phyloP scores from a whole-genome alignment of 805 yeast species.

The Sugiyamaella lignohabitans region DNA sequence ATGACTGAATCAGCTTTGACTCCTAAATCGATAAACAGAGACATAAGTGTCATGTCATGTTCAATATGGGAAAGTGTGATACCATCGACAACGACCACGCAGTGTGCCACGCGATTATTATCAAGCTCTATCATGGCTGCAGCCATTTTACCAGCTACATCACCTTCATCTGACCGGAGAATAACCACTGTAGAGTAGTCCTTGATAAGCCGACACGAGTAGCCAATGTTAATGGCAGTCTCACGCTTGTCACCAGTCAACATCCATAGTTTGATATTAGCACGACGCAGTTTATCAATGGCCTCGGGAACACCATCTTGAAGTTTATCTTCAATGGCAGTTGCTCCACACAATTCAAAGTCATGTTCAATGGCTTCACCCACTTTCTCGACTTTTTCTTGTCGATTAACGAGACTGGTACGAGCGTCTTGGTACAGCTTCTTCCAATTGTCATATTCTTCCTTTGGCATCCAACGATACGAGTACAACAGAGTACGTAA shows the following conservation, averaged over 20 bases:
- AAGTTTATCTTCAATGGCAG: slow-evolving; percentile 94
- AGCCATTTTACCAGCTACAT: slow-evolving; percentile 59
- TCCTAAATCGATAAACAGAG: slow-evolving; percentile 77
- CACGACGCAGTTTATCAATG: slow-evolving; percentile 82
- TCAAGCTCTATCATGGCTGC: slow-evolving; percentile 70
- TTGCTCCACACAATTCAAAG: slow-evolving; percentile 77
- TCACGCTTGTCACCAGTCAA: slow-evolving; percentile 96
- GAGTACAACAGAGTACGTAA: slow-evolving; percentile 82
- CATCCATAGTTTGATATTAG: slow-evolving; percentile 97
- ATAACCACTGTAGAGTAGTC: slow-evolving; percentile 86
- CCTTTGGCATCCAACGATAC: slow-evolving; percentile 58
- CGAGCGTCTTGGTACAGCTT: slow-evolving; percentile 65
- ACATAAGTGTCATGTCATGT: slow-evolving; percentile 60
- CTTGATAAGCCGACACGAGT: slow-evolving; percentile 85
- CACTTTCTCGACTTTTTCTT: slow-evolving; percentile 55
- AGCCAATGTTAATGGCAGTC: slow-evolving; percentile 95
- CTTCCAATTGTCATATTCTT: slow-evolving; percentile 63
- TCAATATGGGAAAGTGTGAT: slow-evolving; percentile 70
- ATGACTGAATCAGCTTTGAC: slow-evolving; percentile 84
- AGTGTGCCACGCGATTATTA: slow-evolving; percentile 73
- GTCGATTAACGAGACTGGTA: slow-evolving; percentile 63
- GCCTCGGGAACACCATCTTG: slow-evolving; percentile 97
- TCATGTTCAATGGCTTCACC: slow-evolving; percentile 68
- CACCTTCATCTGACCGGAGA: slow-evolving; percentile 48
- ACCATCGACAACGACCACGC: slow-evolving; percentile 95